Conservation (phyloP, 2,329 filamentous ascomycete species). For the Westerdykella ornata region DNA sequence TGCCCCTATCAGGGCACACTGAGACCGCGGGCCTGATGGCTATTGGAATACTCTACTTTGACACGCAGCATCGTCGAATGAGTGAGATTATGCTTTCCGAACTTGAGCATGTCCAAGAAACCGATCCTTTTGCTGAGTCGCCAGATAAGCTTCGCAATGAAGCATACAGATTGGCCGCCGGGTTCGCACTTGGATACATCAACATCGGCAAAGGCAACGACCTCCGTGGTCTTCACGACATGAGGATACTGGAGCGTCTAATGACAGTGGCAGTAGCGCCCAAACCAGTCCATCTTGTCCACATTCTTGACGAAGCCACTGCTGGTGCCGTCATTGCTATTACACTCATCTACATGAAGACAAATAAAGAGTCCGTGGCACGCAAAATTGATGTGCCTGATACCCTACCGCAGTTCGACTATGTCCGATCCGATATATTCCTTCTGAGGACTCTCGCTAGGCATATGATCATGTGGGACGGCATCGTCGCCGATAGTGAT, state of each 20-base stretch:
- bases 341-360: slow-evolving; percentile 94
- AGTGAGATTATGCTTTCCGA: slow-evolving; percentile 98
- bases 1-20: slow-evolving; percentile 86
- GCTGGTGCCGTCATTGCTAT: slow-evolving; percentile 89
- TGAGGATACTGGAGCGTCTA: slow-evolving; percentile 84
- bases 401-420: slow-evolving; percentile 86
- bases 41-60: slow-evolving; percentile 87
- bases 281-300: slow-evolving; percentile 85
- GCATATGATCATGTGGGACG: slow-evolving; percentile 88
- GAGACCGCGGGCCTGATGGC: slow-evolving; percentile 97
- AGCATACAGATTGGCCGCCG: slow-evolving; percentile 90
- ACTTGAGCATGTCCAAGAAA: slow-evolving; percentile 79
- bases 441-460: slow-evolving; percentile 82
- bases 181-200: slow-evolving; percentile 88
- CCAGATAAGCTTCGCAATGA: slow-evolving; percentile 83
- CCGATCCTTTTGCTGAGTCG: slow-evolving; percentile 55
- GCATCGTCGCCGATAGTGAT: slow-evolving; percentile 62
- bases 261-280: slow-evolving; percentile 78
- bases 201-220: slow-evolving; percentile 89
- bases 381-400: slow-evolving; percentile 90
- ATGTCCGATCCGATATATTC: slow-evolving; percentile 87
- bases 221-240: slow-evolving; percentile 82
- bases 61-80: slow-evolving; percentile 95
- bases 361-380: slow-evolving; percentile 77
- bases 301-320: slow-evolving; percentile 86